Percentiles rank a stretch among this genome's conserved stretches.
phyloP scores from a whole-genome alignment of 495 filamentous ascomycete species.

The Hypoxylon fragiforme region DNA sequence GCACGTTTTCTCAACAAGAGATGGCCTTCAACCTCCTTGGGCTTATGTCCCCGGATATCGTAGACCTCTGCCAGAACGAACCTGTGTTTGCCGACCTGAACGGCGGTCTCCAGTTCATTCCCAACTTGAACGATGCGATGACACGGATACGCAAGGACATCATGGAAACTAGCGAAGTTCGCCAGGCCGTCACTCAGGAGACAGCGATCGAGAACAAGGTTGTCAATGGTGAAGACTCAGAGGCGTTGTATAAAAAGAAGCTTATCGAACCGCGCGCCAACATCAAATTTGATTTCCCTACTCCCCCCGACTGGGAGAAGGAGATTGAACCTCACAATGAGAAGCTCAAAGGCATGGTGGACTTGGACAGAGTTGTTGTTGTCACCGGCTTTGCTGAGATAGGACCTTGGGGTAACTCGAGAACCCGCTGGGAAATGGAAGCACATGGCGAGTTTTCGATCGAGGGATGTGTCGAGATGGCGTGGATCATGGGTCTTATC shows the following conservation, averaged over 20 bases:
- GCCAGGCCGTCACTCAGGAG: conserved; percentile 91
- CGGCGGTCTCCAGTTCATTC: conserved; percentile 95
- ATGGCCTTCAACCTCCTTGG: conserved; percentile 99
- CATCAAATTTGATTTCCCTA: conserved; percentile 94
- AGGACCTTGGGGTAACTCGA: conserved; percentile 96
- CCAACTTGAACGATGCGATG: conserved; percentile 95
- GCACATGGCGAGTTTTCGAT: conserved; percentile 94
- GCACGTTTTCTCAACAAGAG: conserved; percentile 98
- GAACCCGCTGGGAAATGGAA: conserved; percentile 99
- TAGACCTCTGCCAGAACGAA: conserved; percentile 93
- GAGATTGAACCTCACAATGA: conserved; percentile 87
- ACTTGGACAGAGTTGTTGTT: conserved; percentile 96
- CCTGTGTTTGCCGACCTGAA: conserved; percentile 97
- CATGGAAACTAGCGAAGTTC: conserved; percentile 91
- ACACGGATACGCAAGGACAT: conserved; percentile 85
- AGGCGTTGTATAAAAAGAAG: conserved; percentile 91
- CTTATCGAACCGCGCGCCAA: conserved; percentile 92
- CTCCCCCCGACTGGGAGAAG: conserved; percentile 84
- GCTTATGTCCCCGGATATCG: conserved; percentile 91
- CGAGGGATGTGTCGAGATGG: conserved; percentile 98
- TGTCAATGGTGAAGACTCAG: conserved; percentile 90
- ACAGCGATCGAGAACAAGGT: conserved; percentile 97
- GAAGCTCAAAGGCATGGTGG: conserved; percentile 93
- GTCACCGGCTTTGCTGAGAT: conserved; percentile 96
- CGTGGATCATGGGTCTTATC: conserved; percentile 99